Base-by-base conservation (phyloP, 768 basidiomycete genomes). In the Amylocystis lapponica region DNA sequence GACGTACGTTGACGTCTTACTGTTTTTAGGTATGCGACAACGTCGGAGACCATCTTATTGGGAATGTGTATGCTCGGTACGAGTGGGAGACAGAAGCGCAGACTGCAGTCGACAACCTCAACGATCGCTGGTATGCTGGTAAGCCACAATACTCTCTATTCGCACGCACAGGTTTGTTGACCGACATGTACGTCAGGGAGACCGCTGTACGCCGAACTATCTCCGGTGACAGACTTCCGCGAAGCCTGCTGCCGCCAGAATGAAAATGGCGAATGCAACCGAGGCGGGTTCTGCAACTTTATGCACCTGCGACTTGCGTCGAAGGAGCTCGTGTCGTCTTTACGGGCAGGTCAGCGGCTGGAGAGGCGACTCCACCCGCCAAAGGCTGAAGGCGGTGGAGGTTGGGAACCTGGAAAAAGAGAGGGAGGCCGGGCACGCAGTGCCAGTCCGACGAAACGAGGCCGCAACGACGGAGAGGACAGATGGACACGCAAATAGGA, bases 11-110 rank as follows among this genome's bases (percentile, higher is more conserved):
- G 5, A 6, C n/a, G 27, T 2, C 32, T 44, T 23, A 36, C 41
- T 17, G 19, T 21, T 30, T n/a, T 32, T 31, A 88, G 86, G 86
- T 99, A 11, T 99, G 95, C 59, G 95, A 99, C 68, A 99, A 99
- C 59, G 94, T 99, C 26, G 96, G 96, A n/a, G 96, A 98, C 60
- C 95, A 99, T 60, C 72, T 98, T 20, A 90, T 95, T 56, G 94
- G 94, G 19, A 96, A 97, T 55, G 95, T 99, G 2, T 99, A 99
- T 60, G 95, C 94, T 4, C 81, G 95, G 19, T 99, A 89, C 58
- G 95, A 99, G 58, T 96, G 92, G 93, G 95, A 99, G 66, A 93
- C 93, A 0, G 95, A 99, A 61, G 95, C 95, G 8, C 86, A 92
- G 57, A 71, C 83, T 23, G 95, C 95, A 2, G 91, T 97, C 5